Base-by-base conservation (phyloP, 176 grass and related monocot species). In the Triticum urartu region DNA sequence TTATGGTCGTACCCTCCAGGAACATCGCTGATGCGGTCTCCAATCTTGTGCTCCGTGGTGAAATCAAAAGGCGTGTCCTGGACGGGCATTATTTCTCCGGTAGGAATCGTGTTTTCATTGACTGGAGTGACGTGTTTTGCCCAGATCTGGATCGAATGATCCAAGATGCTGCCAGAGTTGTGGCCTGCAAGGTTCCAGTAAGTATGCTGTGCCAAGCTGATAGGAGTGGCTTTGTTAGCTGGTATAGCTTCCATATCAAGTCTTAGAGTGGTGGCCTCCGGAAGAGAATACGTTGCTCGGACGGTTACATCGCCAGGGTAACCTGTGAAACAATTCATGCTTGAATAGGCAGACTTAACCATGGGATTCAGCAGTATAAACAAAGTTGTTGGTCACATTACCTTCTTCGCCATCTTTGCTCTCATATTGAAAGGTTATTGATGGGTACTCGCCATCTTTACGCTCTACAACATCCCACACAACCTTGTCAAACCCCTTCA, bases 111-210 rank as follows among this genome's bases (percentile, higher is more conserved):
- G 62, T 88, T 93, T 33, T 89, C 80, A 9, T 98, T 88, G 14
- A 93, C 88, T 30, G 91, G 95, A 75, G 95, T 98, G 39, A 98
- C 80, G 58, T 94, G 89, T 39, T 87, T 64, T 56, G 83, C 91
- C 88, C 72, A 93, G 32, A 98, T 98, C 67, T 94, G 91, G 34
- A 91, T 87, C 5, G 68, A 89, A 82, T 95, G 93, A 56, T 92
- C 86, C 32, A 95, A 89, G 45, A 85, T 89, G 45, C 79, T 86
- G 25, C 93, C 93, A 2, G 93, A 95, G 61, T 87, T 82, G 77
- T 98, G 95, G n/a, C 95, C 95, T n/a, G 95, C 89, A 64, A 98
- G 84, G 89, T 98, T 98, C 95, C 93, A 95, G 69, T 98, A 98
- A 15, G 95, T 98, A 90, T 95, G 91, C 52, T 98, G 93, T 3